Percentiles rank a stretch among this genome's conserved stretches.
Conservation (phyloP, 2,329 filamentous ascomycete genomes). For the Pezicula neosporulosa region DNA sequence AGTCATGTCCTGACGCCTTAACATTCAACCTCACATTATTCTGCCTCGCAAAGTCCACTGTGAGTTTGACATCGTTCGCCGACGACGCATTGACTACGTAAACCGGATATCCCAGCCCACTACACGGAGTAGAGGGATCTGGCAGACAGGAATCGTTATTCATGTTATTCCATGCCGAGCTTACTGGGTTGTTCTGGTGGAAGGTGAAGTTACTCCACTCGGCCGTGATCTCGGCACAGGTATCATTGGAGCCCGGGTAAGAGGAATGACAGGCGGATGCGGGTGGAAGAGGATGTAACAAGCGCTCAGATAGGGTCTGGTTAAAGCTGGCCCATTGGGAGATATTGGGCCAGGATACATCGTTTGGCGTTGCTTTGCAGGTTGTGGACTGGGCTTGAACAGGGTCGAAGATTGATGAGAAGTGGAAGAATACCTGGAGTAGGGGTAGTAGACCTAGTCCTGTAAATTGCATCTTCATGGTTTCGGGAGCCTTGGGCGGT, state of each 20-base stretch:
- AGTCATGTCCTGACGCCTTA: constrained; percentile 9
- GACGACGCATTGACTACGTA: constrained; percentile 31
- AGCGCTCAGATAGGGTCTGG: constrained; percentile 12
- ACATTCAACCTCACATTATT: constrained; percentile 10
- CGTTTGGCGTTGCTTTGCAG: not conserved
- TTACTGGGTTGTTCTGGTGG: constrained; percentile 13
- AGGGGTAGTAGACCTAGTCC: too few species aligned
- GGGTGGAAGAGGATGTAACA: constrained; percentile 22
- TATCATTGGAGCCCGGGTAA: constrained; percentile 20
- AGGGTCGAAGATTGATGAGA: too few species aligned
- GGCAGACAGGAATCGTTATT: constrained; percentile 33
- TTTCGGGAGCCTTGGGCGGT: too few species aligned
- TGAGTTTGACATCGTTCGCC: constrained; percentile 22
- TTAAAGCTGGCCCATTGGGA: constrained; percentile 20
- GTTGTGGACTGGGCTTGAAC: too few species aligned
- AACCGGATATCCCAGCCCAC: constrained; percentile 20
- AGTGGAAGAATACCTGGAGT: too few species aligned
- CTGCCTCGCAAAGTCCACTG: constrained; percentile 21
- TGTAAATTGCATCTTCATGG: too few species aligned
- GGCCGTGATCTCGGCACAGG: constrained; percentile 19
- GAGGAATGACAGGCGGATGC: constrained; percentile 27
- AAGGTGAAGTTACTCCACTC: constrained; percentile 27
- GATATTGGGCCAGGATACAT: constrained; percentile 11
- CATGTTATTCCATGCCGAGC: constrained; percentile 28
- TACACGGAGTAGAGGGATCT: constrained; percentile 19